These are phyloP conservation scores for Ceratobasidium sp. DNA, from an alignment of 1,284 basidiomycete species.

Conservation along the genomic window DNA sequence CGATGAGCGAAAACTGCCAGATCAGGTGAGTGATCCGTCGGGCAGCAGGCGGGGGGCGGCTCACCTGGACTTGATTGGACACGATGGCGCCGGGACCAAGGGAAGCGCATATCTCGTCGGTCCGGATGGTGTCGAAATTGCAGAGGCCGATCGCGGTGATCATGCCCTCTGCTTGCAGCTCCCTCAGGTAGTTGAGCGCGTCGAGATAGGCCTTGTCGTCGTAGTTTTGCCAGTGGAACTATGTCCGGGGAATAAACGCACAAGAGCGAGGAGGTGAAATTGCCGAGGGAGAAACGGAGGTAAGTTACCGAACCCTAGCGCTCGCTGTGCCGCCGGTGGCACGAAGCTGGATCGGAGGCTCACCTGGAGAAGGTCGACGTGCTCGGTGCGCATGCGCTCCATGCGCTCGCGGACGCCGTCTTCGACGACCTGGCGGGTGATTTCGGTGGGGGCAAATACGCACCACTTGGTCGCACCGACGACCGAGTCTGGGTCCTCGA, in stretches of 20 bases:
- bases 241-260: constrained; percentile 8
- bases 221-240: constrained; percentile 88
- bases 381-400: constrained; percentile 61
- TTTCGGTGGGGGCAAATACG: constrained; percentile 69
- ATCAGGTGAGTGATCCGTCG: neutral
- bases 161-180: constrained; percentile 69
- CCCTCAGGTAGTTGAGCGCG: constrained; percentile 67
- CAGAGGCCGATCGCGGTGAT: constrained; percentile 77
- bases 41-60: constrained; percentile 36
- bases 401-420: constrained; percentile 76
- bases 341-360: constrained; percentile 18
- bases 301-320: constrained; percentile 15
- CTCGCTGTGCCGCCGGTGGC: neutral
- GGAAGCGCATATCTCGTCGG: constrained; percentile 80
- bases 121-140: constrained; percentile 79
- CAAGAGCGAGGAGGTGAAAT: neutral
- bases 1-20: constrained; percentile 80
- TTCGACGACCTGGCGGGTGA: constrained; percentile 67
- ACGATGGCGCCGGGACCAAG: constrained; percentile 74
- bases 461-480: constrained; percentile 86
- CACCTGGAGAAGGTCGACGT: constrained; percentile 78
- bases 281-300: neutral
- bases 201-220: constrained; percentile 72
- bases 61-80: constrained; percentile 84
- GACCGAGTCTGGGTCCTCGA: constrained; percentile 59